Evolutionary conservation across 2,329 filamentous ascomycete genomes (phyloP).

Genomic region (Stromatinia cepivora): DNA sequence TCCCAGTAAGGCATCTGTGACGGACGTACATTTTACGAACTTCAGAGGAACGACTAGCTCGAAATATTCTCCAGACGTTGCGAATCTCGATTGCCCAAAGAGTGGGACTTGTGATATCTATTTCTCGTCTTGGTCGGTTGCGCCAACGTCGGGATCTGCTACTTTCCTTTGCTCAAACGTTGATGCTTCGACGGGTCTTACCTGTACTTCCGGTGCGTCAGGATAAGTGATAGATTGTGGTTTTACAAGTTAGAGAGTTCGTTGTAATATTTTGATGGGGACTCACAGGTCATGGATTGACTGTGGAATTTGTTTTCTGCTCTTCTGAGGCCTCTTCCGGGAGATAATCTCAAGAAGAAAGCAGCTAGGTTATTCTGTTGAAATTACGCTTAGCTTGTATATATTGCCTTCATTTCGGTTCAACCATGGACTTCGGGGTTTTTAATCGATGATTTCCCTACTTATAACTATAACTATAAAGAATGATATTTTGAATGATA

Average conservation of each 20-base stretch:
- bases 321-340: not conserved
- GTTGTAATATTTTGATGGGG: not conserved
- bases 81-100: slow-evolving; percentile 44
- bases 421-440: too few species aligned
- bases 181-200: slow-evolving; percentile 39
- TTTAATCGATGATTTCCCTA: not conserved
- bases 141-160: slow-evolving; percentile 41
- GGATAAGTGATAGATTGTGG: slow-evolving; percentile 31
- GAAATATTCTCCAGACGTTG: slow-evolving; percentile 42
- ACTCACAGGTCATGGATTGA: not conserved
- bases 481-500: not conserved
- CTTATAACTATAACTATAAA: not conserved
- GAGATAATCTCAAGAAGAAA: not conserved
- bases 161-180: slow-evolving; percentile 43
- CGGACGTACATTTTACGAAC: slow-evolving; percentile 42
- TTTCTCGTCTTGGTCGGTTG: slow-evolving; percentile 42
- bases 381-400: not conserved
- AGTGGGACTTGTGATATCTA: slow-evolving; percentile 44
- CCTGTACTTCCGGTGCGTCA: slow-evolving; percentile 42
- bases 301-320: not conserved
- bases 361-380: not conserved
- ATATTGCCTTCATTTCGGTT: not conserved
- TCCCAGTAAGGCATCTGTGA: slow-evolving; percentile 42
- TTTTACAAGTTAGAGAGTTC: not conserved
- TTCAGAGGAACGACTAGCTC: slow-evolving; percentile 45